These are phyloP conservation scores for Xylaria sp. DNA, from an alignment of 2,329 filamentous ascomycete genomes.

Conservation along the genomic window DNA sequence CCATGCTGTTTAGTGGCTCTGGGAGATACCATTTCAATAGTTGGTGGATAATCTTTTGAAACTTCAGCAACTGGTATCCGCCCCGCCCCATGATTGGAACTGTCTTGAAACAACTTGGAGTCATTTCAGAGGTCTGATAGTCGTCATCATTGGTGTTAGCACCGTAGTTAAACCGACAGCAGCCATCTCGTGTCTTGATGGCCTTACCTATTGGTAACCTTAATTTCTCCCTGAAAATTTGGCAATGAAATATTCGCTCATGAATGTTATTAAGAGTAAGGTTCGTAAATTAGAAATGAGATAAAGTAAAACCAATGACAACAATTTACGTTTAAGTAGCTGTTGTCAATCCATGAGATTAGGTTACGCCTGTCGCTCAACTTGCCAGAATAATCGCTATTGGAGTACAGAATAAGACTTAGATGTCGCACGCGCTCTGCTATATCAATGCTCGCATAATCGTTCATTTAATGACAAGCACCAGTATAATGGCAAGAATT, in stretches of 20 bases:
- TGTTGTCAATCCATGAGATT: not conserved
- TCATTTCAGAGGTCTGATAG: not conserved
- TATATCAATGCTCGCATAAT: not conserved
- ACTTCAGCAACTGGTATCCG: not conserved
- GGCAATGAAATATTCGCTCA: not conserved
- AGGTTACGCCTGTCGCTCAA: not conserved
- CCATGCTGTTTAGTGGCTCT: slow-evolving; percentile 23
- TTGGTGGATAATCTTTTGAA: slow-evolving; percentile 38
- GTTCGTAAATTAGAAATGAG: too few relatives aligned
- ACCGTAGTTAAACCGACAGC: not conserved
- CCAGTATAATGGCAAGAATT: not conserved
- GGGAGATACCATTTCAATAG: slow-evolving; percentile 12
- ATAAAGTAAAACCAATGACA: too few relatives aligned
- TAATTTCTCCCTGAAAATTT: not conserved
- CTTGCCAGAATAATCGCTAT: not conserved
- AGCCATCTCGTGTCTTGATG: not conserved
- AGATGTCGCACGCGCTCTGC: not conserved
- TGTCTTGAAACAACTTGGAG: slow-evolving; percentile 1
- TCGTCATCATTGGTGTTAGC: not conserved
- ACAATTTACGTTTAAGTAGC: too few relatives aligned
- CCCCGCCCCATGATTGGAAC: slow-evolving; percentile 2
- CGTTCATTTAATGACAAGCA: not conserved
- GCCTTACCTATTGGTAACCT: not conserved
- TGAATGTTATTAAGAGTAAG: not conserved
- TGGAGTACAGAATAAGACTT: not conserved